Base-by-base conservation (phyloP, 805 yeast species). In the Wickerhamiella lipophila region DNA sequence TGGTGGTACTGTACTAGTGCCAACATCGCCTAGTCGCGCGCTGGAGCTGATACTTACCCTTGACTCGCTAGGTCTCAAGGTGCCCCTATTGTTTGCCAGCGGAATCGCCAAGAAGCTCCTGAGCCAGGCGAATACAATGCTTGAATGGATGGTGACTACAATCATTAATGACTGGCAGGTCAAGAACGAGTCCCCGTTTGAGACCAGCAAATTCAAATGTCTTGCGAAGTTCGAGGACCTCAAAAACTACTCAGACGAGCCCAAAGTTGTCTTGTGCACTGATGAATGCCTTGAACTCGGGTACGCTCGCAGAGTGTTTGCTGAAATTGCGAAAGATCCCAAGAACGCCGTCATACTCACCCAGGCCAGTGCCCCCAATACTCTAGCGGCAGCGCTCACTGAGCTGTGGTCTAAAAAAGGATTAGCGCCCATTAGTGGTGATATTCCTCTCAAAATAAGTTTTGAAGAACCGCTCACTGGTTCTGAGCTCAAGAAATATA, bases 71-170 rank as follows among this genome's bases (percentile, higher is more conserved):
- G 81, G 76, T 58, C 67, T 84, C 52, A 67, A 67, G 53, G 72
- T 73, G 34, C 95, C 95, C 0, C 78, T 92, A 8, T 68, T 83
- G 29, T 71, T 86, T 50, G 66, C 83, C n/a, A 78, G 94, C 2
- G 79, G 78, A 57, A 79, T 87, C 0, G 94, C 92, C 22, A 77
- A 86, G 2, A 78, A 89, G 58, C 73, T 81, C 3, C 64, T 92
- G 50, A 74, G 81, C 22, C 85, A 83, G 60, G 95, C 96, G 0
- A 76, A 85, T 12, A 82, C 87, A 49, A 83, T 92, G 81, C 66
- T 89, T 25, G 98, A 92, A 67, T 92, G 97, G 97, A 82, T 92
- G 87, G 79, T 94, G 0, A 76, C 89, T 0, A 73, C 80, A n/a
- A 73, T 87, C n/a, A 75, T 84, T 22, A 81, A 83, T 56, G 82